phyloP scores from a whole-genome alignment of 768 basidiomycete genomes.

The Termitomyces sp. region DNA sequence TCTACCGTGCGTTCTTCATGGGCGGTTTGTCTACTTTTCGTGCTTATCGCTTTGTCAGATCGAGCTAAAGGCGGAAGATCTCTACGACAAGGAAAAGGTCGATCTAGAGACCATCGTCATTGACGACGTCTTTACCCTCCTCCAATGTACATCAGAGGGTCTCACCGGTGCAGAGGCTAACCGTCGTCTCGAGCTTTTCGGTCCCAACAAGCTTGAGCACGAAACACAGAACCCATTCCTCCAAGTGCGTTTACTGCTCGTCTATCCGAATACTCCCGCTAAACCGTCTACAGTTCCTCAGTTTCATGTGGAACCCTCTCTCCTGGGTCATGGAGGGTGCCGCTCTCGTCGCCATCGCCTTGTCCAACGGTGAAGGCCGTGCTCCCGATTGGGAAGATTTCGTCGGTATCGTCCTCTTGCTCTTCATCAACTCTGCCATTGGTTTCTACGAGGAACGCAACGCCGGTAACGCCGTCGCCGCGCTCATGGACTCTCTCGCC shows the following conservation, averaged over 20 bases:
- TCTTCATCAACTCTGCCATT: conserved; percentile 93
- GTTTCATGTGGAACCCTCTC: conserved; percentile 99
- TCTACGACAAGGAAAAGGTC: conserved; percentile 99
- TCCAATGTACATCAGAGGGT: conserved; percentile 87
- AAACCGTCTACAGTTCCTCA: conserved; percentile 59
- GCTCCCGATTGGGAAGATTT: conserved; percentile 98
- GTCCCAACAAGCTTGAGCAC: conserved; percentile 90
- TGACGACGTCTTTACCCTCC: conserved; percentile 94
- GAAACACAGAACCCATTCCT: conserved; percentile 92
- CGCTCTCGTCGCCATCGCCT: conserved; percentile 88
- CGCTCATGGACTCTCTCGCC: conserved; percentile 98
- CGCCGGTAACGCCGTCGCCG: conserved; percentile 98
- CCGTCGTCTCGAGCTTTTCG: conserved; percentile 89
- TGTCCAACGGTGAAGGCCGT: conserved; percentile 85
- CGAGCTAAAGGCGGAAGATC: conserved; percentile 87
- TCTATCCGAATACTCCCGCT: background rate
- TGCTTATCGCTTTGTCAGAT: conserved; percentile 39
- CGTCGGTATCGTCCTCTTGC: conserved; percentile 88
- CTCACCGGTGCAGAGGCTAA: conserved; percentile 68
- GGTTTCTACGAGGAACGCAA: conserved; percentile 98
- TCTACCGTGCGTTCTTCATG: conserved; percentile 28
- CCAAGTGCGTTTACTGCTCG: conserved; percentile 47
- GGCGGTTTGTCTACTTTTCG: background rate
- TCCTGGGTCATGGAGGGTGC: conserved; percentile 99
- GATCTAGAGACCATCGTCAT: conserved; percentile 96